Evolutionary conservation across 78 protist genomes (phyloP).

Genomic region (Cavenderia fasciculata): DNA sequence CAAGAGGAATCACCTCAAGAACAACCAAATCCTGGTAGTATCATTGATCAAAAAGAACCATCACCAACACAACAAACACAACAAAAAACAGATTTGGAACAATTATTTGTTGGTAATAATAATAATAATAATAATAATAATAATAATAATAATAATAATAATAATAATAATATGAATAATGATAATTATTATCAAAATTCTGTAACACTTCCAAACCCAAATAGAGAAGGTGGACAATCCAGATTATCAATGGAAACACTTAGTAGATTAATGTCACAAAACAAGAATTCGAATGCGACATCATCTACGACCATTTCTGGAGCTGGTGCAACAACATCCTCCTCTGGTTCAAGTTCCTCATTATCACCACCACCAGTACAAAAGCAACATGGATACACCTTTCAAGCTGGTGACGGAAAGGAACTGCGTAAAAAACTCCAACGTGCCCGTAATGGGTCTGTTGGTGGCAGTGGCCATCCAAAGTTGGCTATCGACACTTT

Average conservation of each 20-base stretch:
- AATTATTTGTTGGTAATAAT: no score
- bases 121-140: slow-evolving; percentile 28
- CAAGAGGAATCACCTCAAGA: no score
- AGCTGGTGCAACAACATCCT: no score
- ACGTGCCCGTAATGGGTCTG: no score
- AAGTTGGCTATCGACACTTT: slow-evolving; percentile 46
- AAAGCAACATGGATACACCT: slow-evolving; percentile 61
- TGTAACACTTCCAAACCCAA: not conserved
- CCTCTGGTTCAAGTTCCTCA: no score
- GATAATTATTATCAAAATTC: slow-evolving; percentile 15
- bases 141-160: slow-evolving; percentile 38
- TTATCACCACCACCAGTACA: slow-evolving; percentile 37
- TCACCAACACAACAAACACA: no score
- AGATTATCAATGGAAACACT: slow-evolving; percentile 70
- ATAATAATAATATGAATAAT: not conserved
- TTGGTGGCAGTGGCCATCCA: slow-evolving; percentile 54
- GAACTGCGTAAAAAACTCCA: slow-evolving; percentile 7
- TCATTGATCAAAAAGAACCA: no score
- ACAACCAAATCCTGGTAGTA: no score
- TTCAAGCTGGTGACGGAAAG: slow-evolving; percentile 40
- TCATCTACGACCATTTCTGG: no score
- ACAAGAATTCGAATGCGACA: no score
- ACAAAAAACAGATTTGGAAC: no score
- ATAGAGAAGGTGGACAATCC: slow-evolving; percentile 13
- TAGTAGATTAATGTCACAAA: not conserved